phyloP scores from a whole-genome alignment of 306 rosid genomes.

The Lotus japonicus region DNA sequence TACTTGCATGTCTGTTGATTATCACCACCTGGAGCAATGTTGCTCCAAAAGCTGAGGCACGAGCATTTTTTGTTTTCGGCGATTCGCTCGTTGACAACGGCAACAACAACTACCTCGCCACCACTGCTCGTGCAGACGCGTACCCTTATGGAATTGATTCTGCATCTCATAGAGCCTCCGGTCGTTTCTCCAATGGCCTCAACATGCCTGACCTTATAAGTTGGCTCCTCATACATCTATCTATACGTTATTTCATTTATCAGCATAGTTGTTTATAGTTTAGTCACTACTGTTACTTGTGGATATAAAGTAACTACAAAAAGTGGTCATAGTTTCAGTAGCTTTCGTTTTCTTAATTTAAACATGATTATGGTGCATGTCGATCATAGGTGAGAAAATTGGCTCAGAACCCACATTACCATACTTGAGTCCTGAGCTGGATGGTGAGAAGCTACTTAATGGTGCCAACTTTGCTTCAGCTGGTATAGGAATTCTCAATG shows the following conservation, averaged over 20 bases:
- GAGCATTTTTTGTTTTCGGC: conserved; percentile 75
- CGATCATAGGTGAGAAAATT: conserved; percentile 45
- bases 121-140: conserved; percentile 73
- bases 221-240: not conserved
- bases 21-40: not conserved
- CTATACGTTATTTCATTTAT: not conserved
- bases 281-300: too few relatives aligned
- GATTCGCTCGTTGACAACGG: conserved; percentile 85
- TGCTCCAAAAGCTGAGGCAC: conserved; percentile 22
- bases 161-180: conserved; percentile 19
- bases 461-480: conserved; percentile 91
- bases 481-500: conserved; percentile 77
- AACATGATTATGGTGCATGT: too few relatives aligned
- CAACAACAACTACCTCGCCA: conserved; percentile 68
- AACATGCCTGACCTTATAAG: conserved; percentile 27
- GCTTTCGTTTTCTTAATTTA: too few relatives aligned
- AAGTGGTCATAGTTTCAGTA: too few relatives aligned
- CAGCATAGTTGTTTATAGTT: too few relatives aligned
- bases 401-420: conserved; percentile 66
- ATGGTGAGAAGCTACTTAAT: conserved; percentile 42
- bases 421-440: conserved; percentile 62
- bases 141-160: conserved; percentile 63
- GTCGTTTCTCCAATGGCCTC: conserved; percentile 32
- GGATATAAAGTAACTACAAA: too few relatives aligned
- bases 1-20: not conserved